phyloP scores from a whole-genome alignment of 768 basidiomycete species.

The Rhodocollybia butyracea region DNA sequence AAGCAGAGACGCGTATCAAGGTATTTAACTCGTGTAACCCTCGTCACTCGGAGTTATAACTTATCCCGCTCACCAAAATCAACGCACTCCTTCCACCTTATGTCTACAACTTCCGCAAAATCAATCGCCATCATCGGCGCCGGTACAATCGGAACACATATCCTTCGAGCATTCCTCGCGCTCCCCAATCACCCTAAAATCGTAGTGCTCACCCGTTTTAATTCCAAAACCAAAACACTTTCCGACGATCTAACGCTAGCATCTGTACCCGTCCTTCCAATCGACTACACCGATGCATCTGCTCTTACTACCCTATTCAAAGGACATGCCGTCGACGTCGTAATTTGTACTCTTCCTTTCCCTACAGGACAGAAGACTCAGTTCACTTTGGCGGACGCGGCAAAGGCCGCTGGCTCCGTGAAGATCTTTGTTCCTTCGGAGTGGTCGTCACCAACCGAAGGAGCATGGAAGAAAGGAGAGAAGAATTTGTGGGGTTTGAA shows the following conservation, averaged over 20 bases:
- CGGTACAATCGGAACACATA: background rate
- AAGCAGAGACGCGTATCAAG: too few species aligned
- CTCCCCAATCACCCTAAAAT: background rate
- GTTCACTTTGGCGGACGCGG: constrained; percentile 27
- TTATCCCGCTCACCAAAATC: too few species aligned
- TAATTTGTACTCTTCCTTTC: constrained; percentile 27
- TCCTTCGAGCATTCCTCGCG: background rate
- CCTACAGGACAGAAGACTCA: constrained; percentile 19
- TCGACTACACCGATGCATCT: constrained; percentile 22
- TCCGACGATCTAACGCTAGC: background rate
- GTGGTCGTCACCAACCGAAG: constrained; percentile 31
- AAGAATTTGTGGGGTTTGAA: constrained; percentile 18
- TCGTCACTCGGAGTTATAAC: too few species aligned
- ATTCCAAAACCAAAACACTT: background rate
- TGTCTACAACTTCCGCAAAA: background rate
- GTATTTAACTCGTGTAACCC: too few species aligned
- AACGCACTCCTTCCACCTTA: too few species aligned
- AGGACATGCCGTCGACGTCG: constrained; percentile 31
- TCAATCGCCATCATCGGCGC: background rate
- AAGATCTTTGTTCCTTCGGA: constrained; percentile 38
- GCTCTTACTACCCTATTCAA: constrained; percentile 22
- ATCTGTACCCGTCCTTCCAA: background rate
- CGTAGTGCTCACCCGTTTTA: background rate
- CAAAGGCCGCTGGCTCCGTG: constrained; percentile 28
- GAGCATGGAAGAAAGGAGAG: constrained; percentile 21